phyloP scores from a whole-genome alignment of 192 early-diverging fungal genomes.

The Coemansia sp. region DNA sequence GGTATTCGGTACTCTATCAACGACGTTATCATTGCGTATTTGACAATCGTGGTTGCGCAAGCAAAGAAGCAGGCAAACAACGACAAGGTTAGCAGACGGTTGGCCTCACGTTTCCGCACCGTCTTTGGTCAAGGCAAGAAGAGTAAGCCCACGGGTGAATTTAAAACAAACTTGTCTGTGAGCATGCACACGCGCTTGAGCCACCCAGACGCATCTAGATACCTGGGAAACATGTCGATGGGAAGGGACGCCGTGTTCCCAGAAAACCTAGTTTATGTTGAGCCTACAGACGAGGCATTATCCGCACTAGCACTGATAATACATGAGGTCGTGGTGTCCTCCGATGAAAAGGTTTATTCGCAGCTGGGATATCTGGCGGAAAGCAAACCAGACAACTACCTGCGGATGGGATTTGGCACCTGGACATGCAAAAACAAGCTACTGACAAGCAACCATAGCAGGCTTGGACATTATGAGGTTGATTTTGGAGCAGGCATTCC shows the following conservation, averaged over 20 bases:
- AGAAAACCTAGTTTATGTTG: neutral
- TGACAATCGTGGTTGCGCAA: slow-evolving; percentile 10
- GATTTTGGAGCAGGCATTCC: slow-evolving; percentile 31
- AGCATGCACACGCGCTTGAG: neutral
- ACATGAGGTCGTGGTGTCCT: neutral
- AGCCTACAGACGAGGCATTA: neutral
- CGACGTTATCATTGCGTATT: slow-evolving; percentile 20
- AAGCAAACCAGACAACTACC: neutral
- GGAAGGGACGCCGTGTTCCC: neutral
- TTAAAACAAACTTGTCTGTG: neutral
- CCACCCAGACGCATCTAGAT: neutral
- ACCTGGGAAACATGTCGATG: neutral
- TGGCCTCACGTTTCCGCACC: neutral
- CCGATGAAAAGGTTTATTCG: neutral
- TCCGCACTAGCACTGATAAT: neutral
- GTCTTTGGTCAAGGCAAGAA: neutral
- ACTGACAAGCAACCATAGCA: slow-evolving; percentile 22
- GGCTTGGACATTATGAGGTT: slow-evolving; percentile 12
- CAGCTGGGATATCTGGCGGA: neutral
- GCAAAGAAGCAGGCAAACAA: neutral
- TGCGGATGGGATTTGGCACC: neutral
- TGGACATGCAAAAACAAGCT: neutral
- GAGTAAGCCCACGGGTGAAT: neutral
- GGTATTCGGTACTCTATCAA: slow-evolving; percentile 8
- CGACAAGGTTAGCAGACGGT: neutral